Base-by-base conservation (phyloP, 202 grass and related monocot species). In the Setaria viridis region DNA sequence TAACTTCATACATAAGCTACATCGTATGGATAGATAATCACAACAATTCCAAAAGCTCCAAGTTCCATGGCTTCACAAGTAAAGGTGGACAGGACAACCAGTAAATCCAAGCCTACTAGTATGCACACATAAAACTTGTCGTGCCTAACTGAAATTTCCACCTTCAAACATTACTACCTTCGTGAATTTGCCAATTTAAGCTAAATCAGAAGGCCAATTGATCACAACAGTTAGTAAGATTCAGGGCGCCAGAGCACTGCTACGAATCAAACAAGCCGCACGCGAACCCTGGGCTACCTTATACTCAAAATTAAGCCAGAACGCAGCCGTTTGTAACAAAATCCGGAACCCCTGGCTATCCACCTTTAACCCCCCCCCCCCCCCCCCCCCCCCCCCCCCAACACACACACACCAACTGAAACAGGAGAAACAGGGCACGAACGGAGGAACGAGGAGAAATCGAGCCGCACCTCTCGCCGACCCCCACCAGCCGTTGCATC, bases 401-500 rank as follows among this genome's bases (percentile, higher is more conserved):
- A 25, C 25, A 25, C 25, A 25, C 25, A 25, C 25, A 25, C 74
- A 16, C 21, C 10, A 78, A 50, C n/a, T 35, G 56, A 4, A 15
- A 81, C 8, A 70, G 13, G 34, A 9, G 6, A 82, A 33, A 30
- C 39, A 66, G 19, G 29, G 57, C 62, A 72, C 6, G 2, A 9
- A 19, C 67, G 1, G 11, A 32, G 34, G 59, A 29, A 49, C 46
- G 0, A 62, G 56, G 67, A 34, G 33, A 49, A 35, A 80, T 7
- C 16, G 37, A 78, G 58, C 0, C 72, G 63, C 72, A 98, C 95
- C 95, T 95, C 91, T 85, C 87, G 62, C 92, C 71, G 58, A 95
- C 47, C 3, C 86, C 87, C 62, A 91, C 25, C 67, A 98, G 81
- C 74, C 95, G 87, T 53, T 91, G 84, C 95, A 98, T 98, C 67